Conservation (phyloP, 2,329 filamentous ascomycete species). For the Dothistroma septosporum region DNA sequence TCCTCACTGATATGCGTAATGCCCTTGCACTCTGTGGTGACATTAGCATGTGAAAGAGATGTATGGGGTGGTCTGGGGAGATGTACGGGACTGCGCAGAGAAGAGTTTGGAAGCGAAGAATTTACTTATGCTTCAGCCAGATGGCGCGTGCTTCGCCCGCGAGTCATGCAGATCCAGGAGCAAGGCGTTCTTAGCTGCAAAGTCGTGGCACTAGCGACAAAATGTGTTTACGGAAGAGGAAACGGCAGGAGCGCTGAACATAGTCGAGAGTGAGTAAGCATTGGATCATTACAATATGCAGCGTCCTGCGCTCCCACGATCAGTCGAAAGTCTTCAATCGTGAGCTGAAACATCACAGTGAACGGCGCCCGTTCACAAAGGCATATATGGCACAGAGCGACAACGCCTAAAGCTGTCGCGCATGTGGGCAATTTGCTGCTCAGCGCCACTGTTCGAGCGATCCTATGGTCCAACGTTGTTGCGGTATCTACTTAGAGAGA, state of each 20-base stretch:
- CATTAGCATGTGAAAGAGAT: not conserved
- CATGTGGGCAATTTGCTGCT: no score
- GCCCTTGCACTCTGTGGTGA: slow-evolving; percentile 65
- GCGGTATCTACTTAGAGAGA: no score
- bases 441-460: no score
- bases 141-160: not conserved
- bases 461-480: no score
- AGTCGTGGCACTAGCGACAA: not conserved
- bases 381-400: no score
- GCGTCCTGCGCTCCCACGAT: no score
- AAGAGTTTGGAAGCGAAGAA: not conserved
- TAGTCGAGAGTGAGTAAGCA: not conserved
- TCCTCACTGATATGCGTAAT: slow-evolving; percentile 82
- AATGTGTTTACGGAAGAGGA: not conserved
- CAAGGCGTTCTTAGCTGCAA: not conserved
- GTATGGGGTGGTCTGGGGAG: not conserved
- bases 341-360: no score
- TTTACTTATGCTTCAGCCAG: not conserved
- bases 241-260: not conserved
- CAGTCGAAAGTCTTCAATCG: no score
- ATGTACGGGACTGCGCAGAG: not conserved
- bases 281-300: no score
- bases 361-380: no score
- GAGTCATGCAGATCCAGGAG: not conserved
- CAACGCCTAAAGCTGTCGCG: no score